These are phyloP conservation scores for Trichoderma orchidacearum DNA, from an alignment of 495 filamentous ascomycete genomes.

Conservation along the genomic window DNA sequence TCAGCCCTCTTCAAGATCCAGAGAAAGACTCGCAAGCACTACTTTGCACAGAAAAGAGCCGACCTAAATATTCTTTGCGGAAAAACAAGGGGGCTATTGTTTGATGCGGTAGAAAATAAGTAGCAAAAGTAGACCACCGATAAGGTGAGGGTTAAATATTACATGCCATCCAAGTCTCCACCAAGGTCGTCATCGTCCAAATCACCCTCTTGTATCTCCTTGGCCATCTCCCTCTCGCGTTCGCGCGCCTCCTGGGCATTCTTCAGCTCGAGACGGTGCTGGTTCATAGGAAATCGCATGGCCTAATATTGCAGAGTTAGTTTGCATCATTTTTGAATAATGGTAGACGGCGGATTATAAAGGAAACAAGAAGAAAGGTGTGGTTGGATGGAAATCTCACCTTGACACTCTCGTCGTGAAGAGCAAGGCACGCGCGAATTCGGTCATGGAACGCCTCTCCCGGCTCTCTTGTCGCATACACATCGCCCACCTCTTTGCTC, in stretches of 20 bases:
- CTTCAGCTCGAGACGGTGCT: slow-evolving; percentile 93
- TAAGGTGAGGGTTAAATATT: slow-evolving; percentile 16
- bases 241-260: slow-evolving; percentile 95
- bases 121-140: neutral
- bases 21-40: neutral
- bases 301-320: slow-evolving; percentile 42
- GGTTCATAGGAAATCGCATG: slow-evolving; percentile 99
- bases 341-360: neutral
- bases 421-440: slow-evolving; percentile 74
- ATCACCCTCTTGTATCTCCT: slow-evolving; percentile 98
- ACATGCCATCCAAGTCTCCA: slow-evolving; percentile 95
- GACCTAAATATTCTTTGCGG: neutral
- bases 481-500: slow-evolving; percentile 88
- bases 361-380: neutral
- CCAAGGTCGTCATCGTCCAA: slow-evolving; percentile 95
- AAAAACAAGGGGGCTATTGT: neutral
- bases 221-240: slow-evolving; percentile 88
- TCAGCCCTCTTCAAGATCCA: no score
- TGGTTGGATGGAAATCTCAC: slow-evolving; percentile 31
- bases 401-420: slow-evolving; percentile 98
- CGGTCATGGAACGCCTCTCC: slow-evolving; percentile 95
- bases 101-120: neutral
- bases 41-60: neutral
- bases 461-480: slow-evolving; percentile 91
- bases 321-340: slow-evolving; percentile 5